Percentiles rank a stretch among this genome's conserved stretches.
Evolutionary conservation across 345 rosid genomes (phyloP).

Genomic region (Populus pruinosa): DNA sequence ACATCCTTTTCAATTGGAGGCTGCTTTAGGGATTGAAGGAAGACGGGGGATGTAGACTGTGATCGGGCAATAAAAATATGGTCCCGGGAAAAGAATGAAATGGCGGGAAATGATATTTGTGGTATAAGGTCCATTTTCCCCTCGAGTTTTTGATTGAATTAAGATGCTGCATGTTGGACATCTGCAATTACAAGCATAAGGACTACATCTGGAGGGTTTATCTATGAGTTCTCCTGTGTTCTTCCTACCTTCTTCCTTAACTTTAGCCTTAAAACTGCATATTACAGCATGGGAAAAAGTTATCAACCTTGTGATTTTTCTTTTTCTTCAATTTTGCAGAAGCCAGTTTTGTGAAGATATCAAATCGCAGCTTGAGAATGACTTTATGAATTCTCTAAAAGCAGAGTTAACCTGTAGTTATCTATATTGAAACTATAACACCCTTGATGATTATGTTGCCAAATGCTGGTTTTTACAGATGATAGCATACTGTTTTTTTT

Average conservation of each 20-base stretch:
- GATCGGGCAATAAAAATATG: too few species aligned
- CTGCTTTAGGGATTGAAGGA: not conserved
- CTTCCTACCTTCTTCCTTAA: not conserved
- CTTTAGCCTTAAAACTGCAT: not conserved
- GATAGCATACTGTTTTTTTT: not conserved
- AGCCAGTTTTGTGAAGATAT: constrained; percentile 79
- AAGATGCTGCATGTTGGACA: not conserved
- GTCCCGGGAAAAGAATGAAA: not conserved
- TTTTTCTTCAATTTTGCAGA: constrained; percentile 43
- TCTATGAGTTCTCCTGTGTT: not conserved
- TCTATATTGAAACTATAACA: not conserved
- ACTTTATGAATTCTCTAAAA: constrained; percentile 71
- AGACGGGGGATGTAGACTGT: not conserved
- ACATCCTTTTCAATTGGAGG: not conserved
- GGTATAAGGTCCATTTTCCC: not conserved
- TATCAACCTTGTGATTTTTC: not conserved
- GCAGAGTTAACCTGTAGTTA: constrained; percentile 47
- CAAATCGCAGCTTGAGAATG: constrained; percentile 68
- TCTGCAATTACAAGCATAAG: not conserved
- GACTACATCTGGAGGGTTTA: not conserved
- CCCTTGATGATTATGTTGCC: not conserved
- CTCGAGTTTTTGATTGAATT: not conserved
- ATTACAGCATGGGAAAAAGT: not conserved
- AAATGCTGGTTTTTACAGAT: not conserved
- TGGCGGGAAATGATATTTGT: not conserved